A percentile compares a stretch with the other conserved stretches of the same genome.
Conservation (phyloP, 768 basidiomycete genomes). For the Boletus sp. region DNA sequence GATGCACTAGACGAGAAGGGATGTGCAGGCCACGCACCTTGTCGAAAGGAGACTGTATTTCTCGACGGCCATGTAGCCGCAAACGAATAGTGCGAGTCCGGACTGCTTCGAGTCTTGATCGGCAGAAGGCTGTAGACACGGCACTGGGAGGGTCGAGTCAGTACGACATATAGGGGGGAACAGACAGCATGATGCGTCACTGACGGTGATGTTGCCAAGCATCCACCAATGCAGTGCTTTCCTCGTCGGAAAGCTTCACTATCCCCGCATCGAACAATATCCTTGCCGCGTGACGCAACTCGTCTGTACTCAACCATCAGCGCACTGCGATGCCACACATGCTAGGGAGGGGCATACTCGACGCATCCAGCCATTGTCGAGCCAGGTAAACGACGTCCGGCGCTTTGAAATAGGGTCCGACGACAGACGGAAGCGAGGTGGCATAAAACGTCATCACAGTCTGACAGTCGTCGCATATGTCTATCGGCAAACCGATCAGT, state of each 20-base stretch:
- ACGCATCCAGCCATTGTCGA: slow-evolving; percentile 69
- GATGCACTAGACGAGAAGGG: neutral
- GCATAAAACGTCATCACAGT: slow-evolving; percentile 81
- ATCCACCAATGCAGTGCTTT: slow-evolving; percentile 55
- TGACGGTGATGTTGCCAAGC: slow-evolving; percentile 63
- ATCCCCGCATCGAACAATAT: slow-evolving; percentile 76
- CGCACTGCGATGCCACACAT: neutral
- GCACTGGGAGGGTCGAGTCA: slow-evolving; percentile 41
- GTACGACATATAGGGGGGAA: neutral
- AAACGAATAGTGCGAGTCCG: slow-evolving; percentile 72
- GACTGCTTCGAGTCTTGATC: slow-evolving; percentile 56
- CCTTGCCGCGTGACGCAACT: slow-evolving; percentile 74
- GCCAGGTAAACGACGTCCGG: slow-evolving; percentile 76
- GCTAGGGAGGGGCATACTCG: slow-evolving; percentile 44
- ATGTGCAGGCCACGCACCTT: slow-evolving; percentile 42
- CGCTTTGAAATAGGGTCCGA: slow-evolving; percentile 58
- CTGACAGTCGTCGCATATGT: slow-evolving; percentile 63
- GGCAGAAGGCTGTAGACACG: slow-evolving; percentile 55
- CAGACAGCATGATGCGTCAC: slow-evolving; percentile 12
- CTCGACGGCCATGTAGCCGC: slow-evolving; percentile 79
- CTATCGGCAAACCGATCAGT: slow-evolving; percentile 35
- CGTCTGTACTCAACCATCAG: slow-evolving; percentile 41
- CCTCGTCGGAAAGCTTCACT: slow-evolving; percentile 62
- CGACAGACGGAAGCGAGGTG: slow-evolving; percentile 57
- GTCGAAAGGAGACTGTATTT: slow-evolving; percentile 74